A percentile compares a stretch with the other conserved stretches of the same genome.
Conservation (phyloP, 2,329 filamentous ascomycete genomes). For the Balansia obtecta region DNA sequence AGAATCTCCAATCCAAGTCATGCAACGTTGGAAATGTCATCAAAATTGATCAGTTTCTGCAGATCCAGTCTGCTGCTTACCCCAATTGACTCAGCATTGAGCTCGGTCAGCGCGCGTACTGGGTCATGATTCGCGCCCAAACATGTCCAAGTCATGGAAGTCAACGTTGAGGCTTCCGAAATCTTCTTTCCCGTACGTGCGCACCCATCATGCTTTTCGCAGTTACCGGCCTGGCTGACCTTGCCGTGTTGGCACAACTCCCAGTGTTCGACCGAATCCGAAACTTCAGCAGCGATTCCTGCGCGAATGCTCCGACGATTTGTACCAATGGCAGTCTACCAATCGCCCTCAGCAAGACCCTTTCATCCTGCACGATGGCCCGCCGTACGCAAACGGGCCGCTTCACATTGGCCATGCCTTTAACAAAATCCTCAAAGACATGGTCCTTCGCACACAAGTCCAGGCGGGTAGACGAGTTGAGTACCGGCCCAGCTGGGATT, state of each 20-base stretch:
- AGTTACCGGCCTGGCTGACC: background rate
- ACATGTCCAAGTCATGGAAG: slow-evolving; percentile 52
- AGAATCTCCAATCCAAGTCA: too few species aligned
- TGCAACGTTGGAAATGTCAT: too few species aligned
- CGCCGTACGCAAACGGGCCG: slow-evolving; percentile 87
- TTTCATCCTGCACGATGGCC: slow-evolving; percentile 88
- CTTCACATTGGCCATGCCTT: slow-evolving; percentile 89
- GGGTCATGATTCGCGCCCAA: slow-evolving; percentile 16
- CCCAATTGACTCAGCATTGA: background rate
- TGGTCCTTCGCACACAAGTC: slow-evolving; percentile 72
- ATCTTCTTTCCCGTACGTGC: slow-evolving; percentile 57
- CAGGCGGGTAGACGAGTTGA: slow-evolving; percentile 57
- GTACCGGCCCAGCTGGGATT: slow-evolving; percentile 94
- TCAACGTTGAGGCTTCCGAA: slow-evolving; percentile 64
- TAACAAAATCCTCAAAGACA: slow-evolving; percentile 95
- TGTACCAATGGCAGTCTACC: slow-evolving; percentile 76
- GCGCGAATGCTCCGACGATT: slow-evolving; percentile 67
- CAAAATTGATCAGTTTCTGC: too few species aligned
- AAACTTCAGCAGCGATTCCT: slow-evolving; percentile 47
- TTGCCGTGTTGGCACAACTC: slow-evolving; percentile 2
- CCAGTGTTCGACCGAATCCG: slow-evolving; percentile 39
- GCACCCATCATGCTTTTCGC: background rate
- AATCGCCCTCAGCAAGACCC: slow-evolving; percentile 40
- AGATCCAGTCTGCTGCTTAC: background rate
- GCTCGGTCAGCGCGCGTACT: slow-evolving; percentile 3